phyloP scores from a whole-genome alignment of 108 stramenopile genomes.

The Pseudonitzschia multistriata region DNA sequence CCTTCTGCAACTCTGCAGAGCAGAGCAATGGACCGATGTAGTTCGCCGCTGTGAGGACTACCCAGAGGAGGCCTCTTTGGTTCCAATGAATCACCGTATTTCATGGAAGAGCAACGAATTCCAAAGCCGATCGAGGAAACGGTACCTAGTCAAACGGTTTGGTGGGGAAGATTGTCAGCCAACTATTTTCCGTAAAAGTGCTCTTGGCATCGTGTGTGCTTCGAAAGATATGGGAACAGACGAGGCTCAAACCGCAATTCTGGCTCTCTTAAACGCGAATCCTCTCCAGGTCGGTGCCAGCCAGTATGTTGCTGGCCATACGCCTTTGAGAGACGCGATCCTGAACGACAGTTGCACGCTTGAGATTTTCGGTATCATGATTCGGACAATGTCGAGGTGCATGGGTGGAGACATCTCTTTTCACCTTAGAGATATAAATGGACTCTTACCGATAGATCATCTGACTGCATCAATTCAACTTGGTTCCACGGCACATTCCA shows the following conservation, averaged over 20 bases:
- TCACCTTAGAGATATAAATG: constrained; percentile 16
- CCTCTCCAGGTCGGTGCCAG: constrained; percentile 27
- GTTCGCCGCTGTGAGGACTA: constrained; percentile 11
- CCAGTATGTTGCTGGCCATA: constrained; percentile 27
- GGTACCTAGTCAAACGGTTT: background rate
- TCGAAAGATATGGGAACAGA: constrained; percentile 13
- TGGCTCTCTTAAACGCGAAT: constrained; percentile 25
- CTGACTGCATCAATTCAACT: constrained; percentile 32
- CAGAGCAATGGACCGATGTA: constrained; percentile 25
- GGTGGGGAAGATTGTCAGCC: background rate
- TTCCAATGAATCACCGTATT: background rate
- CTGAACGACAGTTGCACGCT: constrained; percentile 21
- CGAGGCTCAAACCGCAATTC: constrained; percentile 6
- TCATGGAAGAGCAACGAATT: background rate
- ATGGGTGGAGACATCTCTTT: constrained; percentile 9
- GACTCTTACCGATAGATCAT: constrained; percentile 34
- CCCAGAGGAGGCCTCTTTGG: constrained; percentile 27
- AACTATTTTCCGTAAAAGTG: constrained; percentile 16
- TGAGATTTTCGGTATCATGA: constrained; percentile 11
- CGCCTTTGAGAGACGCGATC: constrained; percentile 34
- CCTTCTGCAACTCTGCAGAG: constrained; percentile 25
- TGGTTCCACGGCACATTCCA: constrained; percentile 11
- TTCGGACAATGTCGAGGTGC: constrained; percentile 15
- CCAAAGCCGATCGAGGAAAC: constrained; percentile 13
- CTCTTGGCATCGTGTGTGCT: constrained; percentile 37